Evolutionary conservation across 2,329 filamentous ascomycete genomes (phyloP).

Genomic region (Alternaria sp.): DNA sequence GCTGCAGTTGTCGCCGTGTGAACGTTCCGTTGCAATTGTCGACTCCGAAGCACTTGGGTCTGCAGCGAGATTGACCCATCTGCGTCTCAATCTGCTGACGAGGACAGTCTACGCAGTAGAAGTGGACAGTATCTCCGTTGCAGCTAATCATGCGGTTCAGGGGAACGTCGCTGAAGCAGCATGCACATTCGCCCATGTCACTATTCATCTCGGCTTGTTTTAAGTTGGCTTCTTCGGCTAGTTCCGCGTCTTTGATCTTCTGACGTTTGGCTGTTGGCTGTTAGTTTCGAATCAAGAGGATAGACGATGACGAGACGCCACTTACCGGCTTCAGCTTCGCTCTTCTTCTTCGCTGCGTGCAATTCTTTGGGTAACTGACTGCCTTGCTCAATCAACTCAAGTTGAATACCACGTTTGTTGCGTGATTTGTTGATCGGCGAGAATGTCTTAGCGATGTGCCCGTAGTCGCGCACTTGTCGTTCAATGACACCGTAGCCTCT

Average conservation of each 20-base stretch:
- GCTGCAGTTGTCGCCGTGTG: conserved; percentile 61
- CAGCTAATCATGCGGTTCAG: conserved; percentile 75
- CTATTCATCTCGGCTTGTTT: conserved; percentile 44
- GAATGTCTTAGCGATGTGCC: conserved; percentile 24
- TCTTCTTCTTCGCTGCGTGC: conserved; percentile 42
- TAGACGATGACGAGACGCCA: neutral
- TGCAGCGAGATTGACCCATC: conserved; percentile 73
- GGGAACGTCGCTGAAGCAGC: conserved; percentile 74
- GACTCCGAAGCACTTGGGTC: conserved; percentile 74
- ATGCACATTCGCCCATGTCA: conserved; percentile 70
- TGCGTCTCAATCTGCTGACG: conserved; percentile 70
- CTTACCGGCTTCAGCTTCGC: conserved; percentile 33
- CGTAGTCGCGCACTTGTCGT: conserved; percentile 38
- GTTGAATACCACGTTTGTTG: conserved; percentile 29
- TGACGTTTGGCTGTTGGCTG: conserved; percentile 34
- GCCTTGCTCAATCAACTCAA: conserved; percentile 31
- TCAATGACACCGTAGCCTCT: conserved; percentile 51
- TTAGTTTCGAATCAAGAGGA: conserved; percentile 11
- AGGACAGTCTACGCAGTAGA: conserved; percentile 75
- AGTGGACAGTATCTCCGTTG: conserved; percentile 65
- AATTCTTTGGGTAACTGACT: conserved; percentile 45
- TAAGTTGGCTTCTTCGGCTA: conserved; percentile 51
- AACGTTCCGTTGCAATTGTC: conserved; percentile 68
- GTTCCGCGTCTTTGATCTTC: conserved; percentile 33
- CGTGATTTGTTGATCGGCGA: conserved; percentile 34